A percentile compares a stretch with the other conserved stretches of the same genome.
These are phyloP conservation scores for Alopecurus myosuroides DNA, from an alignment of 176 grass and related monocot genomes.

Conservation along the genomic window DNA sequence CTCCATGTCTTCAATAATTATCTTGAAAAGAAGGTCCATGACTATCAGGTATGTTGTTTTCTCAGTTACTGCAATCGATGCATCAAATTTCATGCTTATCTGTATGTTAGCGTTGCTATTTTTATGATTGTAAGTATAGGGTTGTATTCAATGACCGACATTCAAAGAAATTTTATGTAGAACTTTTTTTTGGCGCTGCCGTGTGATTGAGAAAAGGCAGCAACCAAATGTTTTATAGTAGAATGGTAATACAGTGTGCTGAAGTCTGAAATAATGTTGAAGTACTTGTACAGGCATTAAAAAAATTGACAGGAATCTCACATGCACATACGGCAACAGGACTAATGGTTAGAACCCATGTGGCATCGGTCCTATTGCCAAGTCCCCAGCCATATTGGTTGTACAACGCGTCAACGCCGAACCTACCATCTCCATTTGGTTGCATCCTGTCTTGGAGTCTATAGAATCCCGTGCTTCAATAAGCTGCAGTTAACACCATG, in stretches of 20 bases:
- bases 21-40: constrained; percentile 3
- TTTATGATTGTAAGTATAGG: not conserved
- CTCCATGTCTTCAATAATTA: constrained; percentile 63
- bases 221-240: not conserved
- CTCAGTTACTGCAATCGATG: not conserved
- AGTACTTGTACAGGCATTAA: not conserved
- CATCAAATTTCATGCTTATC: not conserved
- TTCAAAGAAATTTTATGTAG: not conserved
- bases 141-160: not conserved
- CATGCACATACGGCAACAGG: not conserved
- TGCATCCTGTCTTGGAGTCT: no score
- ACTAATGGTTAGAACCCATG: no score
- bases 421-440: no score
- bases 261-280: not conserved
- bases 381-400: not conserved
- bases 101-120: not conserved
- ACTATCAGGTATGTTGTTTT: constrained; percentile 40
- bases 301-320: not conserved
- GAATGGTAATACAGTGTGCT: not conserved
- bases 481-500: no score
- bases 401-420: no score
- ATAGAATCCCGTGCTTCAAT: no score
- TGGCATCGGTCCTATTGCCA: no score
- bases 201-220: not conserved
- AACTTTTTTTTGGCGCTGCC: not conserved